Evolutionary conservation across 176 grass and related monocot species (phyloP).

Genomic region (Carex scoparia): DNA sequence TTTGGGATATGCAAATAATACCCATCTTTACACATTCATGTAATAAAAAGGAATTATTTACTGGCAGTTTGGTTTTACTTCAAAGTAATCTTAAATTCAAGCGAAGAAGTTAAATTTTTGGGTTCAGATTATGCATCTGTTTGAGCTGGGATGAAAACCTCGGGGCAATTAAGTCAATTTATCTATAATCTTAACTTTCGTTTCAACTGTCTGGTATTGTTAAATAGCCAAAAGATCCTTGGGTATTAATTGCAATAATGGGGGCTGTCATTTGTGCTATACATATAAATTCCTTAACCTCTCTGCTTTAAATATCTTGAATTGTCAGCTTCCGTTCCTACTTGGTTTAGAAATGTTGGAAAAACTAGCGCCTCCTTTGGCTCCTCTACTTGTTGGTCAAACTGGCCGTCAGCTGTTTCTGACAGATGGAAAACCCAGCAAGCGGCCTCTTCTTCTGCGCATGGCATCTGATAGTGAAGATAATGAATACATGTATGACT

Average conservation of each 20-base stretch:
- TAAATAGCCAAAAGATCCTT: not conserved
- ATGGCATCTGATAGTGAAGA: conserved; percentile 68
- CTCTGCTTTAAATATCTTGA: not conserved
- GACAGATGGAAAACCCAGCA: conserved; percentile 73
- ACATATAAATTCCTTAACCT: conserved; percentile 4
- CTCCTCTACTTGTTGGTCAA: conserved; percentile 56
- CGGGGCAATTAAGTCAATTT: not conserved
- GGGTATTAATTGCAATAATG: not conserved
- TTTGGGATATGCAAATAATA: not conserved
- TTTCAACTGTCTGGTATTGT: not conserved
- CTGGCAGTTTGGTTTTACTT: not conserved
- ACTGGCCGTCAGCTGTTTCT: conserved; percentile 82
- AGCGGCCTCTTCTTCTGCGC: conserved; percentile 58
- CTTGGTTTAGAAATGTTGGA: conserved; percentile 71
- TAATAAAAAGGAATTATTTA: not conserved
- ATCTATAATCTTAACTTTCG: not conserved
- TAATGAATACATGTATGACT: conserved; percentile 59
- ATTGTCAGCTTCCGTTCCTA: conserved; percentile 80
- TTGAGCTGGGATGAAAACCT: not conserved
- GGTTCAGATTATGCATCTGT: not conserved
- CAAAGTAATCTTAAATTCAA: not conserved
- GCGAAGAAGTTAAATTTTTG: not conserved
- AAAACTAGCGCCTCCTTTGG: conserved; percentile 71
- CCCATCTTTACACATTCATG: not conserved
- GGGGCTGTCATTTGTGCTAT: not conserved